Conservation (phyloP, 2,329 filamentous ascomycete genomes). For the Coniochaeta hoffmannii region DNA sequence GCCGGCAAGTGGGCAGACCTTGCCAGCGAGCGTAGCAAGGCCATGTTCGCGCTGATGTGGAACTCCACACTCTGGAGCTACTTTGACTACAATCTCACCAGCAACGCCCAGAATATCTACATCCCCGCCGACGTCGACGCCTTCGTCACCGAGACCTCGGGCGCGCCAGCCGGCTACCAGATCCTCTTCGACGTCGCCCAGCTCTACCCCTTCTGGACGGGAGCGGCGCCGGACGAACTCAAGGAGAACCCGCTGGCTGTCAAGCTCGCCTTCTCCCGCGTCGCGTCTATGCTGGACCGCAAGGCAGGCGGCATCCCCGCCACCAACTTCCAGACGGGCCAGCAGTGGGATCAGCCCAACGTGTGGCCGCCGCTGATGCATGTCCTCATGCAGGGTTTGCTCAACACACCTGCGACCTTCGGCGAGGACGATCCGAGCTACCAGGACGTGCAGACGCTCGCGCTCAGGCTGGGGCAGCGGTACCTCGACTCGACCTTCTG, state of each 20-base stretch:
- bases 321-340: conserved; percentile 51
- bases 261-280: conserved; percentile 43
- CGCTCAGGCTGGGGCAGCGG: conserved; percentile 53
- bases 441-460: conserved; percentile 43
- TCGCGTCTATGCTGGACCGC: conserved; percentile 43
- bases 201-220: conserved; percentile 64
- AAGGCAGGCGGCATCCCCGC: conserved; percentile 52
- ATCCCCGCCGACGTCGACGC: conserved; percentile 40
- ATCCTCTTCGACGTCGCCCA: conserved; percentile 51
- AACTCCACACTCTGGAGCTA: conserved; percentile 55
- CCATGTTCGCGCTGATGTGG: conserved; percentile 59
- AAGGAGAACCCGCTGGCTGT: conserved; percentile 53
- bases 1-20: conserved; percentile 40
- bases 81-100: conserved; percentile 63
- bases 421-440: conserved; percentile 46
- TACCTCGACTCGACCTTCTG: conserved; percentile 63
- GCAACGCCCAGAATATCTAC: conserved; percentile 46
- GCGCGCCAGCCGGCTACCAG: conserved; percentile 47
- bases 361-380: conserved; percentile 64
- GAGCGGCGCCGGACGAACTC: conserved; percentile 50
- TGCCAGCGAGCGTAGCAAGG: conserved; percentile 47
- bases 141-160: conserved; percentile 29
- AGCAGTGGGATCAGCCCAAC: conserved; percentile 66
- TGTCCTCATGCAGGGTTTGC: conserved; percentile 53
- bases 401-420: conserved; percentile 51